Evolutionary conservation across 164 flowering plant genomes (phyloP).

Genomic region (Platanus orientalis): DNA sequence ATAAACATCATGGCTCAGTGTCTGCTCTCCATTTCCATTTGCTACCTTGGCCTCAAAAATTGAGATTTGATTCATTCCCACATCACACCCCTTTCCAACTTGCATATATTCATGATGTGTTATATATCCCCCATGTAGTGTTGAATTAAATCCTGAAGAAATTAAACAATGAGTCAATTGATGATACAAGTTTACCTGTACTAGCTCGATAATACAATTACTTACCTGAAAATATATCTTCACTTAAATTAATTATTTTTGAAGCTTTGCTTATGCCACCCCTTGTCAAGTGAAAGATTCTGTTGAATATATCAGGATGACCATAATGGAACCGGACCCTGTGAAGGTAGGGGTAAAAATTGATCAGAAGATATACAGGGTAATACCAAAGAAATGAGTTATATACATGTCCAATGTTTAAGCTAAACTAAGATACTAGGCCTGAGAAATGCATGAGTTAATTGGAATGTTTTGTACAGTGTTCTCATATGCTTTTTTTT

Average conservation of each 20-base stretch:
- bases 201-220: background rate
- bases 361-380: background rate
- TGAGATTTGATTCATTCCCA: too few relatives aligned
- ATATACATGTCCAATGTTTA: background rate
- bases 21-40: too few relatives aligned
- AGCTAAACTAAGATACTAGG: background rate
- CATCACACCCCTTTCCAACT: constrained; percentile 98
- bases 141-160: constrained; percentile 78
- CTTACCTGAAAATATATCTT: constrained; percentile 42
- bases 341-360: constrained; percentile 4
- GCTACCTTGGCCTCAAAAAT: too few relatives aligned
- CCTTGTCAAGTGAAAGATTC: constrained; percentile 37
- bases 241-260: too few relatives aligned
- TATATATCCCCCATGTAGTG: constrained; percentile 74
- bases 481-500: too few relatives aligned
- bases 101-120: too few relatives aligned
- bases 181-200: background rate
- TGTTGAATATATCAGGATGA: constrained; percentile 43
- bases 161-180: constrained; percentile 6
- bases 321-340: constrained; percentile 49
- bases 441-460: background rate
- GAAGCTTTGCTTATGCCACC: too few relatives aligned
- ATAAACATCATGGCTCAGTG: too few relatives aligned
- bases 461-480: background rate
- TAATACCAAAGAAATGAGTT: background rate